phyloP scores from a whole-genome alignment of 352 stramenopile genomes.

The Pythium dissotocum region DNA sequence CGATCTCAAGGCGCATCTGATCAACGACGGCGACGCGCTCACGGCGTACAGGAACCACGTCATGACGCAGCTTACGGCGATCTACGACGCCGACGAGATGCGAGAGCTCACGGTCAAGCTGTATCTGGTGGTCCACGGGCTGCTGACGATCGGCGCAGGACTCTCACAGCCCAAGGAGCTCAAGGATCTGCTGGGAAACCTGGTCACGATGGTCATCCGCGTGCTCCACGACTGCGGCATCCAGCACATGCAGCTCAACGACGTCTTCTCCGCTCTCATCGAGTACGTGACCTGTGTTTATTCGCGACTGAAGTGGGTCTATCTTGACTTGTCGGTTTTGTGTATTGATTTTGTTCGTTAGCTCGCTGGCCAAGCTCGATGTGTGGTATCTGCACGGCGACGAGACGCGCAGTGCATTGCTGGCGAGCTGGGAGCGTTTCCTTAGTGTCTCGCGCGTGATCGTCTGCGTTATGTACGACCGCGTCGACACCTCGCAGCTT shows the following conservation, averaged over 20 bases:
- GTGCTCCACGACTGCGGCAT: constrained; percentile 65
- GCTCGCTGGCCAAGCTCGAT: constrained; percentile 54
- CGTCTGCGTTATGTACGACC: constrained; percentile 56
- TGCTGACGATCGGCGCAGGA: constrained; percentile 71
- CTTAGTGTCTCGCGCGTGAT: constrained; percentile 61
- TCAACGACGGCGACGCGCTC: constrained; percentile 73
- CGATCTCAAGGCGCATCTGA: constrained; percentile 74
- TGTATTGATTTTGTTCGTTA: constrained; percentile 16
- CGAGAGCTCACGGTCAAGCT: constrained; percentile 49
- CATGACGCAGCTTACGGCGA: constrained; percentile 35
- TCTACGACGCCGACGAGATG: constrained; percentile 26
- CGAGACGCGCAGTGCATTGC: constrained; percentile 52
- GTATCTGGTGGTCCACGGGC: constrained; percentile 62
- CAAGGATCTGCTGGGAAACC: constrained; percentile 66
- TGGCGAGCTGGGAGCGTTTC: constrained; percentile 75
- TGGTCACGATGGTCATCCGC: constrained; percentile 56
- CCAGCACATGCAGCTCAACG: constrained; percentile 38
- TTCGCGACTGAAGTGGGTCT: not conserved
- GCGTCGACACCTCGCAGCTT: constrained; percentile 16
- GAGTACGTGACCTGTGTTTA: constrained; percentile 35
- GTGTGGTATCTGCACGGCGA: constrained; percentile 74
- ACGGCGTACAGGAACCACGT: constrained; percentile 44
- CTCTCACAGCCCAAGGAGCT: constrained; percentile 78
- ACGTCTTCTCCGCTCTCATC: constrained; percentile 66
- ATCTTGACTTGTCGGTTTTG: not conserved